Base-by-base conservation (phyloP, 2,329 filamentous ascomycete species). In the Fusarium mexicanum region DNA sequence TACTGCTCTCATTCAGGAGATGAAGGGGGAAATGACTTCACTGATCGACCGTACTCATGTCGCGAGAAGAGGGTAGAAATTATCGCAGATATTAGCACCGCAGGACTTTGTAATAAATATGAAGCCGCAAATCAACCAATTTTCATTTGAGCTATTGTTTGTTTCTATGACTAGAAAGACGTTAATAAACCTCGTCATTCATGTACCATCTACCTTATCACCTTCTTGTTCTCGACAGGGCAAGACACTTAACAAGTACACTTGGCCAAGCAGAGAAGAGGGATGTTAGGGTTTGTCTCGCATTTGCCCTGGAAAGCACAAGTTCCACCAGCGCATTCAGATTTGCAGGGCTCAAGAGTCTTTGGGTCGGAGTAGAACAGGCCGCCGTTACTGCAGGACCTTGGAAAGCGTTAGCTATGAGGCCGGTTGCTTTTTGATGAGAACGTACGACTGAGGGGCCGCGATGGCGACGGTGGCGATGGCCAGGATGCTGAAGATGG, bases 321-420 rank as follows among this genome's bases (percentile, higher is more conserved):
- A 33, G 66, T 70, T 12, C 67, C 67, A 0, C 67, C 67, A 17
- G 33, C 51, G 17, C 67, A 70, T 1, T 13, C 37, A 1, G 67
- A 70, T 14, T 65, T 70, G 66, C 67, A 70, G 1, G 67, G 67
- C 60, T 70, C 67, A 1, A 70, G 66, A 20, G 66, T 70, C 46
- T 70, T 70, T 22, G 40, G 65, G 24, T 70, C 66, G 1, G 66
- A 70, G 51, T 70, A 70, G 37, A 20, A 70, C 2, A 59, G 3
- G 1, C 35, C 67, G 22, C 60, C 67, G 31, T 46, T 33, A 33
- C 33, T 33, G 33, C 33, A 33, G 33, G 33, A 33, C 33, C 33
- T 33, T 33, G 12, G 13, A 33, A 33, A 33, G 33, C 14, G 13
- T 33, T 33, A 33, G 33, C 13, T 33, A 33, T 33, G 33, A 33